phyloP scores from a whole-genome alignment of 352 stramenopile species.

The Pilasporangium apinafurcum region DNA sequence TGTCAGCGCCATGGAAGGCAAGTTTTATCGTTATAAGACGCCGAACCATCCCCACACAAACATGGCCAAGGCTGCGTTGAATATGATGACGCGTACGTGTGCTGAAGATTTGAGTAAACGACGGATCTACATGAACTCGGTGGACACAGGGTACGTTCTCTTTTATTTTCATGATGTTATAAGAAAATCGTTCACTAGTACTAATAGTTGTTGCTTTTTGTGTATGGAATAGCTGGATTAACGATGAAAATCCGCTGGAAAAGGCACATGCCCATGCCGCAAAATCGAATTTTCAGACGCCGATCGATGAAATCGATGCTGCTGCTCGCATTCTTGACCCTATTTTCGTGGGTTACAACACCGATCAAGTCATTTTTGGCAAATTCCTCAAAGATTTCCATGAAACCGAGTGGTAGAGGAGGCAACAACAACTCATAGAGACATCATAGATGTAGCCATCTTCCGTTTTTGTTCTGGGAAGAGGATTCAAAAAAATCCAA shows the following conservation, averaged over 20 bases:
- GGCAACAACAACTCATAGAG: neutral
- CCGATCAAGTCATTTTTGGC: constrained; percentile 53
- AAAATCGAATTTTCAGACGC: constrained; percentile 94
- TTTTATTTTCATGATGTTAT: neutral
- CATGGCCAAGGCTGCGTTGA: constrained; percentile 97
- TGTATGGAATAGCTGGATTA: constrained; percentile 88
- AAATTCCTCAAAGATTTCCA: constrained; percentile 89
- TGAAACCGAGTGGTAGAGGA: constrained; percentile 83
- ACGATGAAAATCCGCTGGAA: constrained; percentile 96
- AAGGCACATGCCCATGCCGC: constrained; percentile 90
- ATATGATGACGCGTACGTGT: constrained; percentile 98
- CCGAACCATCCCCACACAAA: constrained; percentile 97
- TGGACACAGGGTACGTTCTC: constrained; percentile 92
- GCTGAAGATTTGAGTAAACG: constrained; percentile 92
- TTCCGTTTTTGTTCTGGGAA: too few relatives aligned
- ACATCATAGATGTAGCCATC: too few relatives aligned
- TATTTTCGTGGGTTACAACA: constrained; percentile 88
- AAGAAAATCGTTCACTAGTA: neutral
- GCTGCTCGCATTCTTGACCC: constrained; percentile 93
- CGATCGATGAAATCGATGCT: constrained; percentile 97
- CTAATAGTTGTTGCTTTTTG: constrained; percentile 1
- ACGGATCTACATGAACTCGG: constrained; percentile 96
- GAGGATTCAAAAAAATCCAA: too few relatives aligned
- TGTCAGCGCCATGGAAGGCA: constrained; percentile 97
- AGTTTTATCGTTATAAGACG: constrained; percentile 98